Evolutionary conservation across 805 yeast species (phyloP), one percentile per base, ranked within the genome.

Genomic region (Grigorovia humatica): DNA sequence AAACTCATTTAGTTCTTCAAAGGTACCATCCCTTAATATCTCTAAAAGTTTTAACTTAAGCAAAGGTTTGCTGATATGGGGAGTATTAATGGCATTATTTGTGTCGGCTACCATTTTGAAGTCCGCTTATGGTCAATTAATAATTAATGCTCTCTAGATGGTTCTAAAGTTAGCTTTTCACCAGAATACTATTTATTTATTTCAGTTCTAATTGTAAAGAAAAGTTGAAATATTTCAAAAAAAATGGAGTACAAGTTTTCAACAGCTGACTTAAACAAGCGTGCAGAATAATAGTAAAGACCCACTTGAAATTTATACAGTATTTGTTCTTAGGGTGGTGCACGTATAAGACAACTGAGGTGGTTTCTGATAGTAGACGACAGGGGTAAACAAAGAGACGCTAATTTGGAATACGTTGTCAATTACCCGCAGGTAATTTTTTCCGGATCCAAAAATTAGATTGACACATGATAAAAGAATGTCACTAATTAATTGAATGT

Each of bases 1-100:
- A 2, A 64, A 52, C 13, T 53, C 40, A 23, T 58, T 50, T 19
- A 66, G 54, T 27, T 59, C 49, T 4, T 54, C 53, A 43, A 64
- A 61, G 32, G 58, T 53, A 4, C 64, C 65, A 40, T 63, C 61
- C 49, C 87, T 71, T 48, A 83, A 68, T 20, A 80, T 78, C 56
- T 83, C 88, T 44, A 83, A 67, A 1, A 83, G 66, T 62, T 82
- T 83, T 50, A 83, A 70, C 59, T 83, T 76, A 52, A 82, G 66
- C 47, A 83, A 68, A 6, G 86, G 82, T 48, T 61, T 64, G 48
- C 63, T 62, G 20, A 46, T 38, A 15, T 20, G 18, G 6, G 23
- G 19, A 46, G 15, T 17, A 13, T 27, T 29, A 38, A n/a, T 13
- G 38, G 15, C 38, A 32, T 11, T 13, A 32, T 8, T 13, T 9